Percentiles rank a stretch among this genome's conserved stretches.
phyloP scores from a whole-genome alignment of 768 basidiomycete genomes.

The Xanthoconium stramineum region DNA sequence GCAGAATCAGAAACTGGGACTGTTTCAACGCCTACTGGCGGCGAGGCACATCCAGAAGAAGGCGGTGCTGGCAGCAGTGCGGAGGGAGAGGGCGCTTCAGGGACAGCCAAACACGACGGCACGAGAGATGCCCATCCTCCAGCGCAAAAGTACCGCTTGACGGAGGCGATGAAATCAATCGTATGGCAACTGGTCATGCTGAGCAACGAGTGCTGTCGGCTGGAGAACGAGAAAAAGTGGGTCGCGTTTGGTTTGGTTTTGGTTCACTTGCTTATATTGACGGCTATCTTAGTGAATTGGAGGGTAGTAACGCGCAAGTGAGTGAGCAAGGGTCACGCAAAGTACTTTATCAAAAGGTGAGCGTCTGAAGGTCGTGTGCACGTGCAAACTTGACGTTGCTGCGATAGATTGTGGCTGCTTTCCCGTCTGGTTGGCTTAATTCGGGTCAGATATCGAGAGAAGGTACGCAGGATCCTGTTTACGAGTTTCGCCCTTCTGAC shows the following conservation, averaged over 20 bases:
- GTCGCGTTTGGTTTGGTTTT: neutral
- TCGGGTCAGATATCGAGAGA: constrained; percentile 86
- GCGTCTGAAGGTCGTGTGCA: constrained; percentile 4
- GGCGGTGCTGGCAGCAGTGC: constrained; percentile 24
- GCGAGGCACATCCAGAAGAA: constrained; percentile 32
- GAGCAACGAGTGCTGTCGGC: constrained; percentile 78
- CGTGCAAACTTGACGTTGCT: neutral
- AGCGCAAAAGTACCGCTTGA: constrained; percentile 72
- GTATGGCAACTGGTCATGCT: constrained; percentile 80
- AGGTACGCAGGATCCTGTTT: constrained; percentile 45
- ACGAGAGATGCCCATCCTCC: constrained; percentile 56
- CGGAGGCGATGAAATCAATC: constrained; percentile 73
- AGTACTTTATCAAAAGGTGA: constrained; percentile 73
- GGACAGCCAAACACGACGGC: constrained; percentile 25
- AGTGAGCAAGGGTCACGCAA: constrained; percentile 83
- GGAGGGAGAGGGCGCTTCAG: constrained; percentile 23
- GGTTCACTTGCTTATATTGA: neutral
- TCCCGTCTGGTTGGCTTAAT: constrained; percentile 82
- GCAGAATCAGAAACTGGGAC: constrained; percentile 32
- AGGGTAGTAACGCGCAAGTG: constrained; percentile 66
- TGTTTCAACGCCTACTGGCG: constrained; percentile 29
- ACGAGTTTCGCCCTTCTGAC: neutral
- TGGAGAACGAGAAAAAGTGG: constrained; percentile 65
- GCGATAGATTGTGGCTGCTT: constrained; percentile 67
- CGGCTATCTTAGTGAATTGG: constrained; percentile 42